Conservation (phyloP, 2,329 filamentous ascomycete genomes). For the Fusarium sp. region DNA sequence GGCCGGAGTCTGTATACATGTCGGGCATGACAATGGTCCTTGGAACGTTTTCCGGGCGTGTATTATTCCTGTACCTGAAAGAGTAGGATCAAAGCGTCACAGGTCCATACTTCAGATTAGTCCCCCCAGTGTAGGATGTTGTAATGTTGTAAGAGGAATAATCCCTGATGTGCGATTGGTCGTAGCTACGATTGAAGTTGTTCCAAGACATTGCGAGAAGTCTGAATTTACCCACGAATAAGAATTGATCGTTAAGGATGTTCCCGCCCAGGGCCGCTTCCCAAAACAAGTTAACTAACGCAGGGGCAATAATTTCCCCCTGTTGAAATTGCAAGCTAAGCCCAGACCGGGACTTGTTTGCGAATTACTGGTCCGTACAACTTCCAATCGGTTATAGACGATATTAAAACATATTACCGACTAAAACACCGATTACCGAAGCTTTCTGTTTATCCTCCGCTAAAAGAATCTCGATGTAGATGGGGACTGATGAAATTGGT, state of each 20-base stretch:
- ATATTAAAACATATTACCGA: background rate
- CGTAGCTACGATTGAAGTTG: background rate
- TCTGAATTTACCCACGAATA: background rate
- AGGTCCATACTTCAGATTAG: too few species aligned
- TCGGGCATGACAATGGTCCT: background rate
- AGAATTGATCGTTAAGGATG: background rate
- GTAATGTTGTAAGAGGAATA: background rate
- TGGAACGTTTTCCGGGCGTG: background rate
- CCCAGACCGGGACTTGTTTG: background rate
- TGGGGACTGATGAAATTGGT: background rate
- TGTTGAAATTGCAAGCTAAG: background rate
- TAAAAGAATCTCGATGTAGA: background rate
- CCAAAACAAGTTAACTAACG: background rate
- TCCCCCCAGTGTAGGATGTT: too few species aligned
- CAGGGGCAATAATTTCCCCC: background rate
- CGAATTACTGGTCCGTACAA: background rate
- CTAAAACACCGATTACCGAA: background rate
- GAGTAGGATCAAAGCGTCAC: background rate
- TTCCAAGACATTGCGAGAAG: background rate
- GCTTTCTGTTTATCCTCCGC: background rate
- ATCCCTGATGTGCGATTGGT: background rate
- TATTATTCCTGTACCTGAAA: background rate
- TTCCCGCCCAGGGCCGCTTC: background rate
- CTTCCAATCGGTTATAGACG: too few species aligned
- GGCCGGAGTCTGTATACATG: fast-evolving